Evolutionary conservation across 805 yeast species (phyloP).

Genomic region (Teunomyces gatunensis): DNA sequence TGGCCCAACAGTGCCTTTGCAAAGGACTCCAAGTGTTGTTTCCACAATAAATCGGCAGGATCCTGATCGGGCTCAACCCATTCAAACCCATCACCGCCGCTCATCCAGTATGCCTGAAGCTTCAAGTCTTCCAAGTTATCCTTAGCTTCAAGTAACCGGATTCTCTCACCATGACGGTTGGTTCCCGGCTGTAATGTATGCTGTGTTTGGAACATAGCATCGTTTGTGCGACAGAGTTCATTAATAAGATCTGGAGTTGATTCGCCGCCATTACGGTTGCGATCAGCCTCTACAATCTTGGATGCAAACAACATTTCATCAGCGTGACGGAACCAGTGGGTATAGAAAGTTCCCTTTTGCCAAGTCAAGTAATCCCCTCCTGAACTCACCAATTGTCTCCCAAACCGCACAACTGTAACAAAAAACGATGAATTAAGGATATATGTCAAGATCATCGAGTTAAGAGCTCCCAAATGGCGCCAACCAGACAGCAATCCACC

Average conservation of each 20-base stretch:
- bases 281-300: conserved; percentile 63
- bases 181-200: conserved; percentile 32
- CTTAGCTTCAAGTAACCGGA: conserved; percentile 37
- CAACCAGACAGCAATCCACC: conserved; percentile 38
- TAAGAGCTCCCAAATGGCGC: conserved; percentile 43
- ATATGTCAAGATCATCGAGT: conserved; percentile 44
- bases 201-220: conserved; percentile 19
- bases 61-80: conserved; percentile 92
- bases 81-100: conserved; percentile 81
- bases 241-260: conserved; percentile 29
- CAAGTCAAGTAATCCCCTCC: conserved; percentile 59
- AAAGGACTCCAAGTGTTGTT: conserved; percentile 24
- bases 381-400: conserved; percentile 33
- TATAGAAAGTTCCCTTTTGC: conserved; percentile 62
- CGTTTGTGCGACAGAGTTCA: conserved; percentile 36
- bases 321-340: conserved; percentile 61
- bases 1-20: conserved; percentile 17
- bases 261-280: conserved; percentile 46
- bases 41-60: conserved; percentile 65
- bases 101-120: conserved; percentile 82
- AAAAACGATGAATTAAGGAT: conserved; percentile 40
- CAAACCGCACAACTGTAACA: conserved; percentile 39
- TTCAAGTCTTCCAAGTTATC: conserved; percentile 61
- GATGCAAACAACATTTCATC: conserved; percentile 69
- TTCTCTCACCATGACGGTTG: conserved; percentile 36